Base-by-base conservation (phyloP, 768 basidiomycete species). In the Termitomyces sp. region DNA sequence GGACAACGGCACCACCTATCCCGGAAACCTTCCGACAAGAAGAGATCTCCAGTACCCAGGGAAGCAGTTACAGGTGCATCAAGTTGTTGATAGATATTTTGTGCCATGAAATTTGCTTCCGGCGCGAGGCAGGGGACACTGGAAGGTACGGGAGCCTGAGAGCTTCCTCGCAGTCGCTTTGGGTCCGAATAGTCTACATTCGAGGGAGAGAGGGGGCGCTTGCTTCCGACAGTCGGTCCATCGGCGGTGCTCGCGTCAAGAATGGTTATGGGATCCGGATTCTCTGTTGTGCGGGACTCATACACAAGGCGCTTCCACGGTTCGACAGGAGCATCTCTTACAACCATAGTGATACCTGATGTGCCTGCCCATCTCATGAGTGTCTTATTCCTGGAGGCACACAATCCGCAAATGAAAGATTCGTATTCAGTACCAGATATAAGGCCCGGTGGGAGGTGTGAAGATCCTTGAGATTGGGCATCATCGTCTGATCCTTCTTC, bases 1-100 rank as follows among this genome's bases (percentile, higher is more conserved):
- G 74, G 69, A 65, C 92, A 94, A 49, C 77, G 82, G 71, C 92
- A 94, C 92, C 92, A 94, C n/a, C 86, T 80, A 43, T 84, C 77
- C 60, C 89, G 83, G 74, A 87, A 94, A 17, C 85, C 86, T 25
- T 88, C 84, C 0, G 83, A 85, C 50, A 94, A 76, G 72, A 94
- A 94, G 36, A 92, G 69, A 66, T 94, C 92, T 0, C 91, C 90
- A 3, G 81, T 75, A 32, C 89, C 85, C 15, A 85, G 69, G 46
- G 71, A 71, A 10, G 67, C 57, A 55, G 67, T 67, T 31, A 63
- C 62, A 20, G 69, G 58, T 37, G 66, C 56, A 54, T 62, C 66
- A 58, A 67, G 61, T n/a, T 66, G 61, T n/a, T 70, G 65, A 32
- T 85, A 72, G 36, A 89, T 76, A 25, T 64, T 69, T 65, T 81